phyloP scores from a whole-genome alignment of 2,329 filamentous ascomycete genomes.

The Colletotrichum sp. region DNA sequence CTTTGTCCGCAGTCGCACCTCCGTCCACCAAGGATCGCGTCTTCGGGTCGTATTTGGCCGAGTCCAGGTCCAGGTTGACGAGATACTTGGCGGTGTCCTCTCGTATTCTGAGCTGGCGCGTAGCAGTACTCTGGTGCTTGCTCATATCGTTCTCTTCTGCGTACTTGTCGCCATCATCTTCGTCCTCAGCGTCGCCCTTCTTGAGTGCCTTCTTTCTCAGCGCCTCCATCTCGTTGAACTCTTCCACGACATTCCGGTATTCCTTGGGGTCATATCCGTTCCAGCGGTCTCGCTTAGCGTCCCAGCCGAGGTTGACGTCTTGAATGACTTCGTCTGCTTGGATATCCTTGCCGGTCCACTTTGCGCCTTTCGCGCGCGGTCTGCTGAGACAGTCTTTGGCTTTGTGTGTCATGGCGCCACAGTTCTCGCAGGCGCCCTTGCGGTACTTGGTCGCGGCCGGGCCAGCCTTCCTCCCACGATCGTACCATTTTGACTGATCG shows the following conservation, averaged over 20 bases:
- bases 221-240: constrained; percentile 86
- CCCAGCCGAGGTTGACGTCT: constrained; percentile 89
- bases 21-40: constrained; percentile 89
- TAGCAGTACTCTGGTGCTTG: constrained; percentile 87
- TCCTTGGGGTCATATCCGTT: constrained; percentile 95
- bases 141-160: constrained; percentile 98
- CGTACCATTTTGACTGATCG: constrained; percentile 86
- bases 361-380: constrained; percentile 87
- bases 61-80: constrained; percentile 92
- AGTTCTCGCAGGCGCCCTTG: constrained; percentile 98
- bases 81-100: constrained; percentile 98
- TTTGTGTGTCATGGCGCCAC: constrained; percentile 96
- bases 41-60: constrained; percentile 97
- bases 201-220: constrained; percentile 61
- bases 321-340: constrained; percentile 89
- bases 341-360: constrained; percentile 91
- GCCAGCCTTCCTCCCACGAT: constrained; percentile 82
- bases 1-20: constrained; percentile 80
- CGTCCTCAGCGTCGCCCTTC: constrained; percentile 52
- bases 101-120: constrained; percentile 86
- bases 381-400: constrained; percentile 91
- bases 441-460: constrained; percentile 95
- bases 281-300: constrained; percentile 97
- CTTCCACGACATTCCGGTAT: constrained; percentile 85
- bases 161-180: constrained; percentile 74